A percentile compares a stretch with the other conserved stretches of the same genome.
Evolutionary conservation across 352 stramenopile species (phyloP).

Genomic region (Pseudoperonospora humuli): DNA sequence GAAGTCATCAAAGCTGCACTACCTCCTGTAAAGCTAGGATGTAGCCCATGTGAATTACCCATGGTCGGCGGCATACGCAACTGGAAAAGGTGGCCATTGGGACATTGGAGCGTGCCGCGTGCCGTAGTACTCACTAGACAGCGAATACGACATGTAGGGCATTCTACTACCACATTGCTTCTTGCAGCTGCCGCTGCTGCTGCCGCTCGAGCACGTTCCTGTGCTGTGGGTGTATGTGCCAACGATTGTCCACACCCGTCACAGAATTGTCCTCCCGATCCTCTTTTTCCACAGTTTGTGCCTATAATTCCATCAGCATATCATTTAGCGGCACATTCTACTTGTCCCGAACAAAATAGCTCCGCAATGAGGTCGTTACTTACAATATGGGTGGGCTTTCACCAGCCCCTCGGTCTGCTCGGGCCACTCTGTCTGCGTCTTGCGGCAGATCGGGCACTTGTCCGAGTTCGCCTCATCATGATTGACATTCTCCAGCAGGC

Average conservation of each 20-base stretch:
- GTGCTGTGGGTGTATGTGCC: slow-evolving; percentile 62
- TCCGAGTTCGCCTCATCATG: slow-evolving; percentile 84
- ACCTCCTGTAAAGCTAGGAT: slow-evolving; percentile 28
- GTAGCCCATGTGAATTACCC: slow-evolving; percentile 34
- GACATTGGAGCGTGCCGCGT: slow-evolving; percentile 62
- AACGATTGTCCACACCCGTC: slow-evolving; percentile 67
- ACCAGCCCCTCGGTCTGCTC: slow-evolving; percentile 79
- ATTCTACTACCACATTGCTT: slow-evolving; percentile 73
- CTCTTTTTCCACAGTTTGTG: slow-evolving; percentile 70
- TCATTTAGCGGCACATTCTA: neutral
- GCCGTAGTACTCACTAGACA: slow-evolving; percentile 68
- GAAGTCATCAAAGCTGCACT: slow-evolving; percentile 12
- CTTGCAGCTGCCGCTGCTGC: slow-evolving; percentile 39
- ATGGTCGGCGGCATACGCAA: slow-evolving; percentile 47
- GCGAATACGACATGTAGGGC: slow-evolving; percentile 63
- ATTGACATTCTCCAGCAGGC: slow-evolving; percentile 84
- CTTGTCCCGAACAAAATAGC: neutral
- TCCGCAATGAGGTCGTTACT: neutral
- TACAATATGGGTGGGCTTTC: slow-evolving; percentile 81
- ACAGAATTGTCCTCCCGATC: slow-evolving; percentile 62
- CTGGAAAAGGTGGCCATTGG: slow-evolving; percentile 69
- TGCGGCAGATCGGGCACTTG: slow-evolving; percentile 85
- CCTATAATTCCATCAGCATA: slow-evolving; percentile 17
- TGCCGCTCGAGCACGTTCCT: slow-evolving; percentile 51
- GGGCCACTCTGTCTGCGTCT: slow-evolving; percentile 76